Evolutionary conservation across 208 protist genomes (phyloP).

Genomic region (Porcisia deanei): DNA sequence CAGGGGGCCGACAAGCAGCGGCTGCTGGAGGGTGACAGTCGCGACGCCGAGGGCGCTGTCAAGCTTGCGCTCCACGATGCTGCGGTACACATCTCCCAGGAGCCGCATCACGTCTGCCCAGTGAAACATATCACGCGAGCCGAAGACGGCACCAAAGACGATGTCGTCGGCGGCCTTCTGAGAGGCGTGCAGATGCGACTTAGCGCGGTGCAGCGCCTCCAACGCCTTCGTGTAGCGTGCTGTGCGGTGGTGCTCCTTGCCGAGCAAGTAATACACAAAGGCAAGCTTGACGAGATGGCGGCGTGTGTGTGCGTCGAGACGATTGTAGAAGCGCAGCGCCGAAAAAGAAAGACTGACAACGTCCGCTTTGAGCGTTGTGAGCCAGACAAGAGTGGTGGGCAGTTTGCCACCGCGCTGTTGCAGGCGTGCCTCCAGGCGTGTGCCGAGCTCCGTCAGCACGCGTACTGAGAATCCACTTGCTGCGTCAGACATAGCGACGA

Average conservation of each 20-base stretch:
- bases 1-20: slow-evolving; percentile 46
- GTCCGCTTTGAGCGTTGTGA: slow-evolving; percentile 57
- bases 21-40: slow-evolving; percentile 33
- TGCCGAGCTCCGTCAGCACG: slow-evolving; percentile 49
- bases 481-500: slow-evolving; percentile 64
- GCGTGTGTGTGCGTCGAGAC: slow-evolving; percentile 42
- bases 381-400: slow-evolving; percentile 56
- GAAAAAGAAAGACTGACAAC: slow-evolving; percentile 72
- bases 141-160: slow-evolving; percentile 53
- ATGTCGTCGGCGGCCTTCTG: slow-evolving; percentile 38
- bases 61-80: slow-evolving; percentile 55
- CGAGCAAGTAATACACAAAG: slow-evolving; percentile 76
- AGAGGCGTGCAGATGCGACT: slow-evolving; percentile 57
- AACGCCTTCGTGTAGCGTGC: slow-evolving; percentile 83
- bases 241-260: slow-evolving; percentile 51
- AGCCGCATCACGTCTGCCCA: slow-evolving; percentile 41
- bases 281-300: slow-evolving; percentile 61
- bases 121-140: slow-evolving; percentile 31
- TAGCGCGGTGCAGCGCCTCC: slow-evolving; percentile 68
- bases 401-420: slow-evolving; percentile 19
- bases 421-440: slow-evolving; percentile 41
- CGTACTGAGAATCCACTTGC: slow-evolving; percentile 53
- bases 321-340: slow-evolving; percentile 68
- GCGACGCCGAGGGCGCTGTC: slow-evolving; percentile 19
- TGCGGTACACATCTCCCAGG: slow-evolving; percentile 63